Base-by-base conservation (phyloP, 2,329 filamentous ascomycete species). In the Ambrosiella cleistominuta region DNA sequence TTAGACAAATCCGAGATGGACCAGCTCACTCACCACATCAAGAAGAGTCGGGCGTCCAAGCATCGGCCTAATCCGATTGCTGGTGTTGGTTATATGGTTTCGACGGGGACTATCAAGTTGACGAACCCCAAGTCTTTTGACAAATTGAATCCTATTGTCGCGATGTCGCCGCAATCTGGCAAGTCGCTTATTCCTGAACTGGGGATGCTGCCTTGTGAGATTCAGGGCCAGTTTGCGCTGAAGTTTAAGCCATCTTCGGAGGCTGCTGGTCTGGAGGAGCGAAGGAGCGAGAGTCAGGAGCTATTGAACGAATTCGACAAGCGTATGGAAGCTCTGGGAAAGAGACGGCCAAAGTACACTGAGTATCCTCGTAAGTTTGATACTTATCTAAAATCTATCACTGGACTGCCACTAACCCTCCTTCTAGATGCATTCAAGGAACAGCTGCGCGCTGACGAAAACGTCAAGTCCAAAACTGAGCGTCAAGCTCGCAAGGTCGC, bases 401-500 rank as follows among this genome's bases (percentile, higher is more conserved):
- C 27, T 27, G 27, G 9, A 19, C 6, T 8, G 12, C 5, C 4
- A 47, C 7, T 47, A 47, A 47, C 37, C 9, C 3, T 37, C 35
- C 42, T 8, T 39, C 13, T 45, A 69, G 67, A 73, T 64, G 68
- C 70, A 11, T 72, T 74, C 59, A 73, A 74, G 59, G 72, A 74
- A 60, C 72, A 74, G 61, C 67, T 74, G 11, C 73, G 73, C 57
- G 69, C 72, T 3, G 72, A 74, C 42, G 72, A 74, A 59, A 70
- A 71, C 5, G 66, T 67, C 1, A 74, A 70, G 60, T 73, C 73
- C 62, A 75, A 75, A 62, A 70, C 70, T 1, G 72, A 72, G 60
- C 71, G 72, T 60, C 73, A 70, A 60, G 71, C 70, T n/a, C 70
- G 71, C 58, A 73, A 71, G 61, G 69, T 72, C 47, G 60, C 66